A percentile compares a stretch with the other conserved stretches of the same genome.
Conservation (phyloP, 371 early-diverging fungal genomes). For the Mucor irregularis region DNA sequence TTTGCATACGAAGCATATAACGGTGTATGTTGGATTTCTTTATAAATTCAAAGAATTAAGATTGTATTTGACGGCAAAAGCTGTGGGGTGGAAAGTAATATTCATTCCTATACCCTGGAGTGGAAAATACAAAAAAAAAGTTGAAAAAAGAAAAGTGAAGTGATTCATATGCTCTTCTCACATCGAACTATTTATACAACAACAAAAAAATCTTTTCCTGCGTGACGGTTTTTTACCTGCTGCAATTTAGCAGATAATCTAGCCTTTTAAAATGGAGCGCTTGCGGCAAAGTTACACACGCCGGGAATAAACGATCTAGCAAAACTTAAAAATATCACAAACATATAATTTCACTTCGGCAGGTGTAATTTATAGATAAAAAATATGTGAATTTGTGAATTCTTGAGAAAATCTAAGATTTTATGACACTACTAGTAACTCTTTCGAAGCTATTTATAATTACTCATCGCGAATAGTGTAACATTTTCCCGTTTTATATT, state of each 20-base stretch:
- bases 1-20: conserved; percentile 36
- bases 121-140: conserved; percentile 9
- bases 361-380: too few species aligned
- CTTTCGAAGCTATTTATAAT: not conserved
- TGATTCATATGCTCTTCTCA: conserved; percentile 1
- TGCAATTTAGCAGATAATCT: not conserved
- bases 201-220: conserved; percentile 1
- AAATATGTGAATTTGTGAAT: too few species aligned
- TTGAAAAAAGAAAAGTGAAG: not conserved
- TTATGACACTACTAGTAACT: too few species aligned
- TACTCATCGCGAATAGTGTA: conserved; percentile 1
- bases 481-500: too few species aligned
- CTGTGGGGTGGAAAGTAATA: conserved; percentile 21
- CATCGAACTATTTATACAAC: conserved; percentile 2
- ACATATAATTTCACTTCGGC: too few species aligned
- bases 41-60: conserved; percentile 24
- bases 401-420: too few species aligned
- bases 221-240: conserved; percentile 6
- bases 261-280: not conserved
- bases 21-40: conserved; percentile 3
- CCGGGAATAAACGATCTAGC: too few species aligned
- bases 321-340: too few species aligned
- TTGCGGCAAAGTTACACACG: not conserved
- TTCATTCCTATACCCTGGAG: conserved; percentile 25
- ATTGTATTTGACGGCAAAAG: conserved; percentile 3